Evolutionary conservation across 352 stramenopile genomes (phyloP).

Genomic region (Phytophthora fragariae): DNA sequence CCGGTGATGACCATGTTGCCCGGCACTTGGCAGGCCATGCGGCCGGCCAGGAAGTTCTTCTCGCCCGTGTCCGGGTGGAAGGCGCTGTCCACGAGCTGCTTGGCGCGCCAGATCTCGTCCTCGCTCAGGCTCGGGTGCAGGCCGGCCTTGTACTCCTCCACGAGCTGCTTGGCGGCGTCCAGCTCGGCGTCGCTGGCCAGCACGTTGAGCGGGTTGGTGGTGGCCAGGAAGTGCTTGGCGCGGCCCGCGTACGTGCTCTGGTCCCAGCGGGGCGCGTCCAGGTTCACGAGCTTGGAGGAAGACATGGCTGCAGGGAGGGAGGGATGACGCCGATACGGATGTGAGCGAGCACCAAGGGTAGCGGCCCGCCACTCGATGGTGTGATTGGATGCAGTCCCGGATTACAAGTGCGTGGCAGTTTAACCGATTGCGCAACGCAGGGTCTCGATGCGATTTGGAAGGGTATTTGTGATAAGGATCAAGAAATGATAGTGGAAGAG

Average conservation of each 20-base stretch:
- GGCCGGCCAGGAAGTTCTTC: constrained; percentile 87
- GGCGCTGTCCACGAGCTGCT: constrained; percentile 88
- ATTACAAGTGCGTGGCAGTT: constrained; percentile 16
- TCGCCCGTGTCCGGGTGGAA: constrained; percentile 92
- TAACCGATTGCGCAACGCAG: constrained; percentile 25
- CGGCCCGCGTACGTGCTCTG: constrained; percentile 83
- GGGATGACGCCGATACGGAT: constrained; percentile 10
- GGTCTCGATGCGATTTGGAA: background rate
- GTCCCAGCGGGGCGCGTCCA: constrained; percentile 85
- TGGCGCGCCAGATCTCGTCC: constrained; percentile 85
- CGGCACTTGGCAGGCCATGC: constrained; percentile 90
- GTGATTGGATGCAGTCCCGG: constrained; percentile 28
- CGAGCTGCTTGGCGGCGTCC: constrained; percentile 72
- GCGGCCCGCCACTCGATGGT: constrained; percentile 13
- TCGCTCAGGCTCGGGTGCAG: constrained; percentile 49
- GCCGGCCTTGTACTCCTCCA: constrained; percentile 73
- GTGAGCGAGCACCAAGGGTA: constrained; percentile 1
- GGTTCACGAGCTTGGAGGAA: constrained; percentile 42
- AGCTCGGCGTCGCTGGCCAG: constrained; percentile 77
- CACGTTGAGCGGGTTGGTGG: constrained; percentile 89
- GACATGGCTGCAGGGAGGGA: constrained; percentile 17
- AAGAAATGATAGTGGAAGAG: background rate
- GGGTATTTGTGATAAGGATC: background rate
- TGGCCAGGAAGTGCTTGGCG: constrained; percentile 87
- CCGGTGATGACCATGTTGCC: constrained; percentile 92